Percentiles rank a stretch among this genome's conserved stretches.
Evolutionary conservation across 2,329 filamentous ascomycete genomes (phyloP).

Genomic region (Fusarium austroafricanum): DNA sequence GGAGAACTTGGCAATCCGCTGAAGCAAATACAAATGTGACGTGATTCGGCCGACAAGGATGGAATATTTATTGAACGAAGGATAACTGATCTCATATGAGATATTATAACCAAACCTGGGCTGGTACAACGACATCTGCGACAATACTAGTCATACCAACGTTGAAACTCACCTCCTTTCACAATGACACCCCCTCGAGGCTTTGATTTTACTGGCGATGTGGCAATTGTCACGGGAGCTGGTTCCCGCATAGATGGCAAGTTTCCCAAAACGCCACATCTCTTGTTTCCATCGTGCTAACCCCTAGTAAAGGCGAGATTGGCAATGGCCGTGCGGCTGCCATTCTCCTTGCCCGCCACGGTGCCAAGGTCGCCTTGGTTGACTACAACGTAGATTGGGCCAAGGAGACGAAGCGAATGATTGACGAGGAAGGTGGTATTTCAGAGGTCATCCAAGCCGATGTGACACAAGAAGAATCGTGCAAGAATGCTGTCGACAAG

Average conservation of each 20-base stretch:
- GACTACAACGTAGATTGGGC: conserved; percentile 13
- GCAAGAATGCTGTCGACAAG: conserved; percentile 8
- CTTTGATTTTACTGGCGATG: conserved; percentile 1
- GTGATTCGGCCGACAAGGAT: not conserved
- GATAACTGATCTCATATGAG: not conserved
- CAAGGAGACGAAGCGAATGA: conserved; percentile 6
- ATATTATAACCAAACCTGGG: not conserved
- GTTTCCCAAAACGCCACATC: not conserved
- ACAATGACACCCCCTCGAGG: conserved; percentile 4
- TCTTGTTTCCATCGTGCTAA: not conserved
- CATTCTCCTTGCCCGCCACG: conserved; percentile 6
- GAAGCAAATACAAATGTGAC: not conserved
- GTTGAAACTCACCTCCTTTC: not conserved
- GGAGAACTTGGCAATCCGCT: not conserved
- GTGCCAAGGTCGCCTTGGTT: conserved; percentile 5
- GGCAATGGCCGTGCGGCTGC: conserved; percentile 10
- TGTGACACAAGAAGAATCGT: conserved; percentile 7
- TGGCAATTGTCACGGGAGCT: conserved; percentile 6
- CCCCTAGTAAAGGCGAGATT: not conserved
- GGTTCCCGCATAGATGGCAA: conserved; percentile 7
- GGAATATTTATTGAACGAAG: not conserved
- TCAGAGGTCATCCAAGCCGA: conserved; percentile 11
- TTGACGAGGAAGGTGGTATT: conserved; percentile 6
- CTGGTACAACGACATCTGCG: not conserved
- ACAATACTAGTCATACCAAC: not conserved